These are phyloP conservation scores for Chytriomyces confervae DNA, from an alignment of 192 early-diverging fungal genomes.

Conservation along the genomic window DNA sequence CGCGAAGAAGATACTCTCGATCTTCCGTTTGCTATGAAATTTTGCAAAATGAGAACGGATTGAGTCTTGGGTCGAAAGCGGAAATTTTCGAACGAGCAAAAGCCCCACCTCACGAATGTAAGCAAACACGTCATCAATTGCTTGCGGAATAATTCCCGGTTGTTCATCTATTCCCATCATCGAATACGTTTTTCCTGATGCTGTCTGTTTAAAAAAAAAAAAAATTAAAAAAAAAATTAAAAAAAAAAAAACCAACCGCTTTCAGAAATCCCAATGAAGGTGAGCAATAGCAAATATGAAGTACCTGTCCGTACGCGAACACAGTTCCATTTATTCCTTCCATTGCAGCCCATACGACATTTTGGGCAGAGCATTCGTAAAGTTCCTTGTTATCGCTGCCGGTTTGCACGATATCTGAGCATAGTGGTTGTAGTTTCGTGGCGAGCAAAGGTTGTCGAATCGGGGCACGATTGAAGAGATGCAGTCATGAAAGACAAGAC, in stretches of 20 bases:
- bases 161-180: constrained; percentile 71
- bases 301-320: constrained; percentile 86
- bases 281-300: neutral
- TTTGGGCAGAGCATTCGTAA: constrained; percentile 57
- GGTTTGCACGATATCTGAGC: constrained; percentile 54
- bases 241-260: neutral
- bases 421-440: neutral
- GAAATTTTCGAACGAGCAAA: neutral
- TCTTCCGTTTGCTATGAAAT: constrained; percentile 54
- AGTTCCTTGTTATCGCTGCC: constrained; percentile 63
- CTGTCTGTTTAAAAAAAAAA: constrained; percentile 35
- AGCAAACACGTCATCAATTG: constrained; percentile 78
- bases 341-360: constrained; percentile 74
- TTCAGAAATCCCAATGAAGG: neutral
- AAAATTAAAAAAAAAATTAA: neutral
- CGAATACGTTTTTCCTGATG: constrained; percentile 56
- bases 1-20: constrained; percentile 84
- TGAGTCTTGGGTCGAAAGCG: neutral
- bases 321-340: constrained; percentile 89
- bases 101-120: constrained; percentile 59
- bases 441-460: neutral
- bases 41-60: neutral
- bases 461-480: neutral
- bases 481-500: no score
- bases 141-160: constrained; percentile 78